Evolutionary conservation across 768 basidiomycete species (phyloP).

Genomic region (Podaxis carcinomalis): DNA sequence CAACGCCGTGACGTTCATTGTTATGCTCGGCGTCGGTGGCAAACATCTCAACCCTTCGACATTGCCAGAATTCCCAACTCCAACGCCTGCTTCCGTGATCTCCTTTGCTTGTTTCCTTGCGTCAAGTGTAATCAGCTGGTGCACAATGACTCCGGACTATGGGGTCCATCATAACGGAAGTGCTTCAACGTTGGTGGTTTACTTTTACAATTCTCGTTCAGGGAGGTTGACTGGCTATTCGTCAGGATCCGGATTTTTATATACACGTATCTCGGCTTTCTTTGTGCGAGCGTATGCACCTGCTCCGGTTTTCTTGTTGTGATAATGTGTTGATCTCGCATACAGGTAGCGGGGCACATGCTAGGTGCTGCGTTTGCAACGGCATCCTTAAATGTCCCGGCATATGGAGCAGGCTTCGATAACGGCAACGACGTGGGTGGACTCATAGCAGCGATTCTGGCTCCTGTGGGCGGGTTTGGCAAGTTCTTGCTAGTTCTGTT

Average conservation of each 20-base stretch:
- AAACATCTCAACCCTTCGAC: constrained; percentile 45
- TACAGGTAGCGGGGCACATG: constrained; percentile 38
- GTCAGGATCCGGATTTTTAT: constrained; percentile 52
- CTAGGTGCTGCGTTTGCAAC: constrained; percentile 67
- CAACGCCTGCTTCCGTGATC: constrained; percentile 25
- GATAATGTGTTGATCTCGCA: constrained; percentile 9
- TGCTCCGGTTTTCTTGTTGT: background rate
- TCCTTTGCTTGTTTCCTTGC: constrained; percentile 36
- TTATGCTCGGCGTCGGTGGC: constrained; percentile 61
- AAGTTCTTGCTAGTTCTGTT: constrained; percentile 71
- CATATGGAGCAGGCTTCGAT: constrained; percentile 53
- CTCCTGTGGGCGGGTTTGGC: constrained; percentile 59
- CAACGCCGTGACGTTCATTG: constrained; percentile 54
- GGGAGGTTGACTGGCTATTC: background rate
- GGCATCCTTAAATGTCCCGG: constrained; percentile 48
- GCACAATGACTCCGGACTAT: constrained; percentile 40
- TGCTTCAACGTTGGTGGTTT: constrained; percentile 46
- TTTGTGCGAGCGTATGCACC: constrained; percentile 49
- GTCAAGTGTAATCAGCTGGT: constrained; percentile 37
- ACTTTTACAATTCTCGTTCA: background rate
- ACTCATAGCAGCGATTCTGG: constrained; percentile 56
- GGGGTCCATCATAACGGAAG: constrained; percentile 33
- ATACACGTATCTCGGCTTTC: constrained; percentile 63
- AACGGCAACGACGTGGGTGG: constrained; percentile 56
- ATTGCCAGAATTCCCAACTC: constrained; percentile 22